These are phyloP conservation scores for Dipteronia dyeriana DNA, from an alignment of 345 rosid genomes.

Conservation along the genomic window DNA sequence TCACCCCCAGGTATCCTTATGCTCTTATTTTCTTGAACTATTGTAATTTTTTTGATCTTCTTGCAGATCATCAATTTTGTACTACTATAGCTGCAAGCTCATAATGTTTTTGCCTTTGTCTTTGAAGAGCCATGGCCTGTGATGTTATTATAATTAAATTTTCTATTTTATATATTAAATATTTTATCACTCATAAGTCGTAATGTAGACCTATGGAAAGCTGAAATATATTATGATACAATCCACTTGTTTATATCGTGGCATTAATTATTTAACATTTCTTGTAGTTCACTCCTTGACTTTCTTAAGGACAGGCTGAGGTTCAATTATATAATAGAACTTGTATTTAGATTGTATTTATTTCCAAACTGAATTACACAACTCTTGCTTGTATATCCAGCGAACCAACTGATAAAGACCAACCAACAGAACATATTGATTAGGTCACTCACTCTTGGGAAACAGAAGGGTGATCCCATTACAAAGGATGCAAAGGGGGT, in stretches of 20 bases:
- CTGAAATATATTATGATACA: neutral
- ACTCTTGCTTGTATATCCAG: conserved; percentile 43
- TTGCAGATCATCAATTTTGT: neutral
- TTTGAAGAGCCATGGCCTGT: neutral
- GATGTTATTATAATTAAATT: neutral
- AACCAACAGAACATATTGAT: conserved; percentile 89
- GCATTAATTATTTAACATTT: neutral
- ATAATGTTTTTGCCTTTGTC: neutral
- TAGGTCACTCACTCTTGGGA: conserved; percentile 77
- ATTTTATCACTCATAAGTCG: neutral
- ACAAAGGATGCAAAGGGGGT: conserved; percentile 57
- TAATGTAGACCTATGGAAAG: neutral
- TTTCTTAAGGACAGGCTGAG: neutral
- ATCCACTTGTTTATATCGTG: neutral
- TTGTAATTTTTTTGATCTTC: conserved; percentile 4
- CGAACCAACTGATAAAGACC: conserved; percentile 75
- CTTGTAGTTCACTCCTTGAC: neutral
- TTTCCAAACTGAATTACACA: conserved; percentile 18
- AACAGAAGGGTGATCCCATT: conserved; percentile 63
- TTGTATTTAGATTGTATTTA: conserved; percentile 8
- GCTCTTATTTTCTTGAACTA: conserved; percentile 10
- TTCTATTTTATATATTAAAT: neutral
- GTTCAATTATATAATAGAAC: neutral
- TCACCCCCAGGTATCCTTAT: conserved; percentile 66
- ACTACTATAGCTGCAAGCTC: neutral